Base-by-base conservation (phyloP, 306 rosid species). In the Oxytropis ochrocephala region DNA sequence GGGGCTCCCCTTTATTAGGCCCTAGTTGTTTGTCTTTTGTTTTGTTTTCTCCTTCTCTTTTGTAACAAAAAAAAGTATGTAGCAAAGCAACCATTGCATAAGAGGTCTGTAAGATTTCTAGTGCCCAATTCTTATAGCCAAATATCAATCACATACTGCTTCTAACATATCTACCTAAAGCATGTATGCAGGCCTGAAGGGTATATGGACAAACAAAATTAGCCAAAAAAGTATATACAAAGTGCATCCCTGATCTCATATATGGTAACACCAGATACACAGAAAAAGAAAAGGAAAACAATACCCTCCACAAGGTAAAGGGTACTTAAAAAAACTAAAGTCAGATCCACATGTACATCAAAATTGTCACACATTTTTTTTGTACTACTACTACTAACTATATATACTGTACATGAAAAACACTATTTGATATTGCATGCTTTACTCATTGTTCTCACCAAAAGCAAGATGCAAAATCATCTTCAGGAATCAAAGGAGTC, bases 401-500 rank as follows among this genome's bases (percentile, higher is more conserved):
- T 24, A 24, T 24, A 24, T 30, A 32, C 24, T 42, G 88, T 83
- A 84, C 94, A 87, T 73, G 74, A 76, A 69, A n/a, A 58, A 16
- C 69, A 60, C 46, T 41, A 70, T 69, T 72, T 55, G 57, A 72
- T 70, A 7, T 43, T 72, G 44, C 81, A 58, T 50, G 64, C 55
- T 69, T 62, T 11, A 57, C 53, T 68, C 48, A 64, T 53, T 61
- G n/a, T 21, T 16, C 69, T 91, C 54, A 84, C 89, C 88, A 84
- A 67, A 82, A 59, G 82, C 89, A 78, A 38, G 74, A 53, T n/a
- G 85, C 35, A 24, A 24, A 1, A 30, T 78, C 94, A 47, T 79
- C 82, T 80, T 84, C 90, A 13, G 88, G 84, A 86, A 88, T 69
- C 53, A 94, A 79, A 14, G 95, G 90, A 69, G 86, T 84, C 86